phyloP scores from a whole-genome alignment of 768 basidiomycete genomes.

The Mycena chlorophos region DNA sequence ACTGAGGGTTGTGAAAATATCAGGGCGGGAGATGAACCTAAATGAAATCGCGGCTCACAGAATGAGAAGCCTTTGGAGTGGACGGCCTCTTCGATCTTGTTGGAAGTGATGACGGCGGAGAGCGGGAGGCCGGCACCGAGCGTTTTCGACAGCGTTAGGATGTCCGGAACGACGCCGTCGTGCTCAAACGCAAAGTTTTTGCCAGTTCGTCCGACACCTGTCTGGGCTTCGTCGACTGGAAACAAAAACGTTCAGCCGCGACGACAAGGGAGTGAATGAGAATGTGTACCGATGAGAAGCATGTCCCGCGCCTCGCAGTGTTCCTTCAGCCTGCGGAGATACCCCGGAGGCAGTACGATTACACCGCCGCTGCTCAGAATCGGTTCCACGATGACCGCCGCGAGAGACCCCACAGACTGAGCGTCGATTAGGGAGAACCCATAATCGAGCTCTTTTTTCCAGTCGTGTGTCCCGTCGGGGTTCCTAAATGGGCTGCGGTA shows the following conservation, averaged over 20 bases:
- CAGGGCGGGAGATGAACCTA: background rate
- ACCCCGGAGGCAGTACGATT: constrained; percentile 23
- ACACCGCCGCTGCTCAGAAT: constrained; percentile 26
- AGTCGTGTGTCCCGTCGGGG: constrained; percentile 24
- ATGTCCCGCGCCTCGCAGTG: constrained; percentile 18
- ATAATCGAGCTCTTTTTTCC: constrained; percentile 25
- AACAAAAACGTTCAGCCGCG: background rate
- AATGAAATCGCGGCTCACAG: constrained; percentile 14
- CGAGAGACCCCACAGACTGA: constrained; percentile 22
- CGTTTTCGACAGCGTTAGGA: constrained; percentile 24
- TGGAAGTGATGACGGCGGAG: constrained; percentile 24
- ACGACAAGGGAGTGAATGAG: background rate
- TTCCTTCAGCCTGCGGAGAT: constrained; percentile 23
- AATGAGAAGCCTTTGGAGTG: constrained; percentile 24
- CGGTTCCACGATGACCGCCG: constrained; percentile 26
- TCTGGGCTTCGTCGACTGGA: constrained; percentile 18
- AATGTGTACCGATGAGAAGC: constrained; percentile 14
- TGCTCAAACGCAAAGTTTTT: constrained; percentile 27
- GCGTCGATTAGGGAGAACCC: constrained; percentile 23
- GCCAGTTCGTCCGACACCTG: constrained; percentile 25
- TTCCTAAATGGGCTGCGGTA: constrained; percentile 25
- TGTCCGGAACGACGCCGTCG: constrained; percentile 22
- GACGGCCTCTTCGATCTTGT: constrained; percentile 21
- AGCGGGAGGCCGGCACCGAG: constrained; percentile 26
- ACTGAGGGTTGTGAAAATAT: constrained; percentile 6